Base-by-base conservation (phyloP, 2,329 filamentous ascomycete species). In the Stagonosporopsis cucurbitacearum region DNA sequence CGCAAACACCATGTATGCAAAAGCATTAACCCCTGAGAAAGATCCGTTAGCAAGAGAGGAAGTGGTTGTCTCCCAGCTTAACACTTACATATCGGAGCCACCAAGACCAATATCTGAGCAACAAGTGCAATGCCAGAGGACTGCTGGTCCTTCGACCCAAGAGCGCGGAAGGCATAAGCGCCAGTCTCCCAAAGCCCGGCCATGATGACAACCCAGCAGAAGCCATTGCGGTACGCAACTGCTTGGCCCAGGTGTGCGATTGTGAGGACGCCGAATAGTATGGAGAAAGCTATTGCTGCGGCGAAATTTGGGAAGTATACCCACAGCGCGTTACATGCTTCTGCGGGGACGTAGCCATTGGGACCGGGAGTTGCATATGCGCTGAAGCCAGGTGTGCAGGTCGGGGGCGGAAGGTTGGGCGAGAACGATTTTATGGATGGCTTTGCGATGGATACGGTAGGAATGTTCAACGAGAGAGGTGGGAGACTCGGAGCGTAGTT, bases 131-230 rank as follows among this genome's bases (percentile, higher is more conserved):
- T 70, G 2, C 59, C 59, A 0, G 58, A 53, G 13, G 61, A 73
- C 50, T 76, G 69, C 47, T 79, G 78, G 25, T 81, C 58, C 22
- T 72, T 72, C 6, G 79, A 77, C 11, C 73, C 72, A 6, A 78
- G 61, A 8, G 74, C 64, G 19, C 79, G 78, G 33, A 79, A 64
- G 11, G 75, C 59, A 61, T 77, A 81, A 4, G 73, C 72, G 3
- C 67, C 64, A 26, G 73, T 67, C 60, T 82, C 78, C 78, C 78
- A 81, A 2, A 67, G 39, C n/a, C 64, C 61, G 4, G 75, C 79
- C 68, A 80, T 76, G 36, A 79, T 71, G 11, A 81, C 70, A 3
- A 79, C 75, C 75, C 73, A 78, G 41, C 70, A 75, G 58, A 78
- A 77, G 17, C 58, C 58, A 54, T 78, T 63, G 23, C 54, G 60